A percentile compares a stretch with the other conserved stretches of the same genome.
phyloP scores from a whole-genome alignment of 345 rosid species.

The Corymbia maculata region DNA sequence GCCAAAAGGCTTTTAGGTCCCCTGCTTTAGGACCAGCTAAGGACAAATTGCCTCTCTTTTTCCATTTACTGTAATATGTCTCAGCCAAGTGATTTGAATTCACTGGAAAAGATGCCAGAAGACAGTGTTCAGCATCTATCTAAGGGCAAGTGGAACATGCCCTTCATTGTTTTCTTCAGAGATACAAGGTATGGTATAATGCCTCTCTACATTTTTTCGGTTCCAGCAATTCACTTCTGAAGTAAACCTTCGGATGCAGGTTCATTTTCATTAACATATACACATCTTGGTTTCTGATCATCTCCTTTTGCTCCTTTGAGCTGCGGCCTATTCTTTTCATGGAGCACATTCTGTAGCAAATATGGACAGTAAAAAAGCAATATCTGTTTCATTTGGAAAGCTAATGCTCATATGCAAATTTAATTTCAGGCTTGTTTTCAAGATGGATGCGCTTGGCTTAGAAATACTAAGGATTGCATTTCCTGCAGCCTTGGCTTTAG shows the following conservation, averaged over 20 bases:
- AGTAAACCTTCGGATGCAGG: neutral
- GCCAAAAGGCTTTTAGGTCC: neutral
- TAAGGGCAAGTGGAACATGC: slow-evolving; percentile 26
- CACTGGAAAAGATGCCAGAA: neutral
- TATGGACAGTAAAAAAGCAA: neutral
- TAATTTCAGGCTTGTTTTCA: slow-evolving; percentile 51
- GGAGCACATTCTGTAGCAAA: neutral
- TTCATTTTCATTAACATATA: neutral
- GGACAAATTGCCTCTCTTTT: neutral
- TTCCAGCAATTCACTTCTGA: neutral
- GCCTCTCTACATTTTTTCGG: neutral
- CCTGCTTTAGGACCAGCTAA: neutral
- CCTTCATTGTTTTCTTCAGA: slow-evolving; percentile 55
- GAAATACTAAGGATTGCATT: slow-evolving; percentile 78
- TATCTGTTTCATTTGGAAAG: neutral
- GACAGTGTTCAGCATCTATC: neutral
- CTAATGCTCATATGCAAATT: neutral
- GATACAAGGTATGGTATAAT: slow-evolving; percentile 43
- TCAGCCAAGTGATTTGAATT: neutral
- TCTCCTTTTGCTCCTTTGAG: neutral
- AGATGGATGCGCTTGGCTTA: slow-evolving; percentile 61
- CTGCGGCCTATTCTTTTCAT: neutral
- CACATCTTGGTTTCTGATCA: neutral
- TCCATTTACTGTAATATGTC: neutral
- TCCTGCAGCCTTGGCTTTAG: slow-evolving; percentile 93